A percentile compares a stretch with the other conserved stretches of the same genome.
phyloP scores from a whole-genome alignment of 495 filamentous ascomycete species.

The Platismatia glauca region DNA sequence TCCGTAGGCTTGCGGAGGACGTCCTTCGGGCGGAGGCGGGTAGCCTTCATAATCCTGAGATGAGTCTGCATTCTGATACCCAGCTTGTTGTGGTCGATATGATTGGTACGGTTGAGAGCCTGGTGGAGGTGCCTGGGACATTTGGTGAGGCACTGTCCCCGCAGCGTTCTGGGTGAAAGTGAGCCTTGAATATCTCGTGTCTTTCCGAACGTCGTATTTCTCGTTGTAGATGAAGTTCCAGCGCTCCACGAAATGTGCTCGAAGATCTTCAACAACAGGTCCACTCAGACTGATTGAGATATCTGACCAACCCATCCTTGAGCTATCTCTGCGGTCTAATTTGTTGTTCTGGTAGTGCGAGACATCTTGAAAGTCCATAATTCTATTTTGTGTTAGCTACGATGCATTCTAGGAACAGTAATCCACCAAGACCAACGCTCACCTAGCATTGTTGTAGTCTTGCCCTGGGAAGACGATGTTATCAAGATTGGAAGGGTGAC shows the following conservation, averaged over 20 bases:
- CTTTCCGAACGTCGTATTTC: conserved; percentile 65
- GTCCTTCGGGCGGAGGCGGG: background rate
- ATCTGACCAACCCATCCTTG: conserved; percentile 80
- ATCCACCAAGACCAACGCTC: background rate
- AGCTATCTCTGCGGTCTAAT: conserved; percentile 66
- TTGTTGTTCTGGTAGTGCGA: conserved; percentile 79
- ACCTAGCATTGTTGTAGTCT: conserved; percentile 81
- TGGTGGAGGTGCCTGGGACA: conserved; percentile 16
- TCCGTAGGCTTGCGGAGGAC: conserved; percentile 8
- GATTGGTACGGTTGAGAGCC: conserved; percentile 19
- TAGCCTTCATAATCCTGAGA: background rate
- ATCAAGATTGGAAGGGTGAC: conserved; percentile 68
- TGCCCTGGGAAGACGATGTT: conserved; percentile 79
- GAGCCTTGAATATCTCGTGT: conserved; percentile 52
- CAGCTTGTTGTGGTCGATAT: background rate
- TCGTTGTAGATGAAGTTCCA: conserved; percentile 89
- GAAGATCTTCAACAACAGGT: conserved; percentile 67
- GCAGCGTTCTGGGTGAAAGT: conserved; percentile 26
- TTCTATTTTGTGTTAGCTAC: conserved; percentile 31
- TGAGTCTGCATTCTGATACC: background rate
- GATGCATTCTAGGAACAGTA: background rate
- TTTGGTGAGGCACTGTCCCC: conserved; percentile 15
- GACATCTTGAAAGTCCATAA: conserved; percentile 83
- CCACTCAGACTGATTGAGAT: conserved; percentile 75
- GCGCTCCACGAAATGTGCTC: conserved; percentile 70